Evolutionary conservation across 805 yeast genomes (phyloP).

Genomic region (Candida hungchunana): DNA sequence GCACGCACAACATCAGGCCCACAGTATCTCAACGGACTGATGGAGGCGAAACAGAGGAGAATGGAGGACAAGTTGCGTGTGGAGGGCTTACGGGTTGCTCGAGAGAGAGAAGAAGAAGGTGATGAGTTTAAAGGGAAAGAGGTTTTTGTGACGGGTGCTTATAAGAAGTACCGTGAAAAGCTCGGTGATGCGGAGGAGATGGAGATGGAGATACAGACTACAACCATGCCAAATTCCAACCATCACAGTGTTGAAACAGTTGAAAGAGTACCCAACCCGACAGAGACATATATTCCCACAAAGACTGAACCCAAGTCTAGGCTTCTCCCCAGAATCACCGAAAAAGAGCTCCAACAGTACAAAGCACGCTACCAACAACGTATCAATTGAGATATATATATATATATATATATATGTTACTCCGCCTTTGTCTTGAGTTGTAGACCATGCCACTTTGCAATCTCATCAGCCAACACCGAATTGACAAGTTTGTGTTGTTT

Average conservation of each 20-base stretch:
- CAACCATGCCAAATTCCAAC: neutral
- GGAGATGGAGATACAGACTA: neutral
- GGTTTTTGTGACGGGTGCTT: slow-evolving; percentile 45
- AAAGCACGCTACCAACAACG: slow-evolving; percentile 13
- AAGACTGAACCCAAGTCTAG: no score
- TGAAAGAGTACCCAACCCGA: neutral
- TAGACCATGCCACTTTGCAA: slow-evolving; percentile 90
- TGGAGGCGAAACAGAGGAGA: slow-evolving; percentile 41
- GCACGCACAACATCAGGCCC: slow-evolving; percentile 12
- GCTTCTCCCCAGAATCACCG: slow-evolving; percentile 19
- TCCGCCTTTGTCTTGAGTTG: slow-evolving; percentile 72
- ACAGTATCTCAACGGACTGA: slow-evolving; percentile 37
- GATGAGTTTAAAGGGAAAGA: slow-evolving; percentile 36
- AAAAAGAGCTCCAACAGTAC: slow-evolving; percentile 13
- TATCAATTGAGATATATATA: neutral
- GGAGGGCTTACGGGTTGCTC: slow-evolving; percentile 33
- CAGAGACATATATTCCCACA: no score
- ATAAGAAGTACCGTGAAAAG: slow-evolving; percentile 31
- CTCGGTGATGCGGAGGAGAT: slow-evolving; percentile 9
- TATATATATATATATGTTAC: neutral
- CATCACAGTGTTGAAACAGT: neutral
- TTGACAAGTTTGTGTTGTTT: slow-evolving; percentile 93
- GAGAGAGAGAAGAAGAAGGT: slow-evolving; percentile 38
- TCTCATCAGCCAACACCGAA: slow-evolving; percentile 74
- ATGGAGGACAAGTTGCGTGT: slow-evolving; percentile 42